Evolutionary conservation across 345 rosid species (phyloP).

Genomic region (Psidium friedrichsthalianum): DNA sequence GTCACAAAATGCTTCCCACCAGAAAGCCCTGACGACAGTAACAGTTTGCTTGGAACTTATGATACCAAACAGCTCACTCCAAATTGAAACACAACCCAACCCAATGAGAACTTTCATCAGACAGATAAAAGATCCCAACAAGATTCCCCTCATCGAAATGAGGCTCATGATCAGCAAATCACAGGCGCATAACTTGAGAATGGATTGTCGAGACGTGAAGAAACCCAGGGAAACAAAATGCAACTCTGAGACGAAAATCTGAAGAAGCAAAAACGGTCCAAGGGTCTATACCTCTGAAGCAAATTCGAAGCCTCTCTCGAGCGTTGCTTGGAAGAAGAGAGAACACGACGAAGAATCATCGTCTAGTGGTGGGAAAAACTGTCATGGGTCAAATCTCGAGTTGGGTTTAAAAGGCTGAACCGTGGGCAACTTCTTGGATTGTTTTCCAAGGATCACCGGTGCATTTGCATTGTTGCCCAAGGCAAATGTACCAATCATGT

Average conservation of each 20-base stretch:
- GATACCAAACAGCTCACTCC: background rate
- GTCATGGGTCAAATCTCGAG: background rate
- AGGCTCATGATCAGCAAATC: background rate
- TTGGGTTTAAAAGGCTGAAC: background rate
- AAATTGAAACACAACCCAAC: background rate
- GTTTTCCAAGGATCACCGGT: background rate
- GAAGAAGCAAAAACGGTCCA: background rate
- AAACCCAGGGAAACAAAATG: background rate
- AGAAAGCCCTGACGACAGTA: background rate
- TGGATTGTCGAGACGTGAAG: background rate
- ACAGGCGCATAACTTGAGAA: background rate
- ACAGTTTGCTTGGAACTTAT: background rate
- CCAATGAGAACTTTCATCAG: background rate
- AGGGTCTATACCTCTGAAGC: background rate
- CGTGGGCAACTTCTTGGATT: background rate
- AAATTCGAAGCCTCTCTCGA: conserved; percentile 7
- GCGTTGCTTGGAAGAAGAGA: conserved; percentile 28
- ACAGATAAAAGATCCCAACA: background rate
- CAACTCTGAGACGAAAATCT: background rate
- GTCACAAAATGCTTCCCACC: background rate
- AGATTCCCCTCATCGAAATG: background rate
- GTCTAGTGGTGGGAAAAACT: background rate
- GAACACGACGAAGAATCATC: conserved; percentile 35
- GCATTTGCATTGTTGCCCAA: background rate
- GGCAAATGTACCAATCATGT: background rate